Conservation (phyloP, 1,139 yeast species). For the Suhomyces terraborum region DNA sequence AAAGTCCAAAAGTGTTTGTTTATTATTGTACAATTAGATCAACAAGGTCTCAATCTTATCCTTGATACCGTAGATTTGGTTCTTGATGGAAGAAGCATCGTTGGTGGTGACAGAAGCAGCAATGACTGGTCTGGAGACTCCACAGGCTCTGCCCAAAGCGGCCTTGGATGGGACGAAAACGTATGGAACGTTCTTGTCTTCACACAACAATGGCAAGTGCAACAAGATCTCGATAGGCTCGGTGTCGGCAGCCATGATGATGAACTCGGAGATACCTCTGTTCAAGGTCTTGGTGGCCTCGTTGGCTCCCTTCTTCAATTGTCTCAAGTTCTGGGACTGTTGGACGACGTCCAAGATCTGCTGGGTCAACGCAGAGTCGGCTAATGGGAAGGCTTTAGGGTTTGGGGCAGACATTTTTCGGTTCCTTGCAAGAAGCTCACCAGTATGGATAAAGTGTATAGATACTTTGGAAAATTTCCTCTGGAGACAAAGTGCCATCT, state of each 20-base stretch:
- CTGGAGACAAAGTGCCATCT: constrained; percentile 10
- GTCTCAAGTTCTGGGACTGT: constrained; percentile 97
- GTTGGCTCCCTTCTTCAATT: constrained; percentile 98
- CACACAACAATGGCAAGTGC: constrained; percentile 96
- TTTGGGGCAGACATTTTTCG: constrained; percentile 74
- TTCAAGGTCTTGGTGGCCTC: constrained; percentile 99
- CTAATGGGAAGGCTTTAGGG: constrained; percentile 98
- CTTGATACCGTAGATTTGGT: constrained; percentile 95
- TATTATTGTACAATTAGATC: constrained; percentile 51
- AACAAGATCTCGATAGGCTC: constrained; percentile 98
- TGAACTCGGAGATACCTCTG: constrained; percentile 99
- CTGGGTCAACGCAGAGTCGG: constrained; percentile 93
- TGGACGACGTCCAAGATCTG: constrained; percentile 97
- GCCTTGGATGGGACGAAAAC: constrained; percentile 98
- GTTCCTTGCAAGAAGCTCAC: constrained; percentile 71
- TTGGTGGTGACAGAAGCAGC: constrained; percentile 98
- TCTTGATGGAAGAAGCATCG: constrained; percentile 97
- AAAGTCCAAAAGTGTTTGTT: background rate
- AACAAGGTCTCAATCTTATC: constrained; percentile 98
- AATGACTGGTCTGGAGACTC: constrained; percentile 98
- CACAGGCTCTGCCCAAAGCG: constrained; percentile 99
- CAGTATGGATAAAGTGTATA: constrained; percentile 27
- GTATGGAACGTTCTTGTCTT: constrained; percentile 98
- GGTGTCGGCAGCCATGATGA: constrained; percentile 99
- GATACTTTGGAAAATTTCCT: constrained; percentile 5